These are phyloP conservation scores for Aspergillus arachidicola DNA, from an alignment of 2,329 filamentous ascomycete genomes.

Conservation along the genomic window DNA sequence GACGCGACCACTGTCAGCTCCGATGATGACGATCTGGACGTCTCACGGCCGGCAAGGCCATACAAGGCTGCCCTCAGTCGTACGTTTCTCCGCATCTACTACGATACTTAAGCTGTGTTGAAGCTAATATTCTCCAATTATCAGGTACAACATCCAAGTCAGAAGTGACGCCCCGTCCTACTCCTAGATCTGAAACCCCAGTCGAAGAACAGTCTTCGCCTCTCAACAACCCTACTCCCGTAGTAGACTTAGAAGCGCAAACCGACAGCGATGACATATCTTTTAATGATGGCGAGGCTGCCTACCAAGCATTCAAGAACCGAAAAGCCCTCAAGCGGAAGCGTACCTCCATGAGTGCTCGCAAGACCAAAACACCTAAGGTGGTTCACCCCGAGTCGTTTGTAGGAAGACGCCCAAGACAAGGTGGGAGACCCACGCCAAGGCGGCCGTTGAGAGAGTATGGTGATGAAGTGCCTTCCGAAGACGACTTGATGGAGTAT, in stretches of 20 bases:
- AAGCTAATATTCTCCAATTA: conserved; percentile 22
- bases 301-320: conserved; percentile 67
- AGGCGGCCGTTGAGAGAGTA: conserved; percentile 44
- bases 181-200: background rate
- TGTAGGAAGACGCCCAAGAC: conserved; percentile 36
- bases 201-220: conserved; percentile 15
- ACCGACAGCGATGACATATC: conserved; percentile 33
- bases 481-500: conserved; percentile 59
- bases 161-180: conserved; percentile 2
- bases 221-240: conserved; percentile 14
- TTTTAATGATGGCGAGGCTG: conserved; percentile 44
- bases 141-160: background rate
- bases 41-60: conserved; percentile 29
- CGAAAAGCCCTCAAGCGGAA: conserved; percentile 58
- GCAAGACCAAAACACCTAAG: conserved; percentile 49
- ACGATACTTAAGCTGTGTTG: background rate
- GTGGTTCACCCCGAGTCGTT: conserved; percentile 43
- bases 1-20: conserved; percentile 33
- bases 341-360: conserved; percentile 51
- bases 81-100: conserved; percentile 12
- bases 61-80: conserved; percentile 5
- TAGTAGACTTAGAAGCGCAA: conserved; percentile 25
- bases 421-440: conserved; percentile 25
- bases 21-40: conserved; percentile 49
- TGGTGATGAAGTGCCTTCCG: conserved; percentile 51